Percentiles rank a stretch among this genome's conserved stretches.
Evolutionary conservation across 176 grass and related monocot species (phyloP).

Genomic region (Phragmites australis): DNA sequence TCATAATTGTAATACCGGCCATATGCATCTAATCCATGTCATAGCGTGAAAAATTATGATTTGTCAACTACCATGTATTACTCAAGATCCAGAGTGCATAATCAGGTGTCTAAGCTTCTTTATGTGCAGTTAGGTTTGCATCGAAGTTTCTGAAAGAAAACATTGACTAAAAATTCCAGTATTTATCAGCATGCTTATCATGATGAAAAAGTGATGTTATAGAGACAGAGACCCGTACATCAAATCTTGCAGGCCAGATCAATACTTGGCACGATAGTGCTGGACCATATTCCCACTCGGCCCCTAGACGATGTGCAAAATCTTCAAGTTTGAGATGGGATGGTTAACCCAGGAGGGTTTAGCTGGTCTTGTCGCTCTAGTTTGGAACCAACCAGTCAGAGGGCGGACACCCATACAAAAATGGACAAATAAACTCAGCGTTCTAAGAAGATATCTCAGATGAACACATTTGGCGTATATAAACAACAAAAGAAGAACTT

Average conservation of each 20-base stretch:
- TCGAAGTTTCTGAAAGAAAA: neutral
- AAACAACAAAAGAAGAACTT: too few species aligned
- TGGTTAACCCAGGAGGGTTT: too few species aligned
- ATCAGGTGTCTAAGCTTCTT: neutral
- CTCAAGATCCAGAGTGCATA: neutral
- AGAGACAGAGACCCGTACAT: neutral
- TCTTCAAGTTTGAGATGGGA: too few species aligned
- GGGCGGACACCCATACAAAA: too few species aligned
- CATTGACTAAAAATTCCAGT: neutral
- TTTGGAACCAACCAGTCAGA: too few species aligned
- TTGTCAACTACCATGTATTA: neutral
- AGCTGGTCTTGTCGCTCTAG: too few species aligned
- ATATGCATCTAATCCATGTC: too few species aligned
- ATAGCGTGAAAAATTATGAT: neutral
- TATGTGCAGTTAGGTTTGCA: neutral
- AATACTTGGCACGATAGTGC: conserved; percentile 4
- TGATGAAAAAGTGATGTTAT: neutral
- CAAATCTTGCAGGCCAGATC: neutral
- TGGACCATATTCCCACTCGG: too few species aligned
- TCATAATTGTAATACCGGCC: neutral
- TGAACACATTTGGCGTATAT: too few species aligned
- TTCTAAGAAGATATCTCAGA: too few species aligned
- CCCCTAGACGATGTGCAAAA: too few species aligned
- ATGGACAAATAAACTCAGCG: too few species aligned
- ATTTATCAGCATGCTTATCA: neutral